Percentiles rank a stretch among this genome's conserved stretches.
Conservation (phyloP, 495 filamentous ascomycete species). For the Neurospora sp. region DNA sequence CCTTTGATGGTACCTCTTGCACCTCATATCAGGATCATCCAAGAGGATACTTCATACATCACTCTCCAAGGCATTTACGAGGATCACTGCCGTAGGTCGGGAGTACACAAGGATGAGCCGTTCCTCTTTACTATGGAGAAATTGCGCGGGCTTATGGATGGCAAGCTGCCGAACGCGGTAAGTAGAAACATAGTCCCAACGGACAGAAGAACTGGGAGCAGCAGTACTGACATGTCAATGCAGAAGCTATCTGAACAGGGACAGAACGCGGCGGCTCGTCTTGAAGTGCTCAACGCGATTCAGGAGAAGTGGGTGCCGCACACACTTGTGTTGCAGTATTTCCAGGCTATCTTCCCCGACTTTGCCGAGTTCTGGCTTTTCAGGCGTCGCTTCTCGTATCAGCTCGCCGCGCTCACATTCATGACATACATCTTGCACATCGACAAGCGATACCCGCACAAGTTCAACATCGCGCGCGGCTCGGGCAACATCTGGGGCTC, state of each 20-base stretch:
- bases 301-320: slow-evolving; percentile 83
- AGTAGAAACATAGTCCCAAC: slow-evolving; percentile 10
- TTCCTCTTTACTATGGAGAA: slow-evolving; percentile 92
- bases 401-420: slow-evolving; percentile 91
- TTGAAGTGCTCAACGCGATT: slow-evolving; percentile 85
- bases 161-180: slow-evolving; percentile 44
- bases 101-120: slow-evolving; percentile 87
- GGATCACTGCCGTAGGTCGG: slow-evolving; percentile 80
- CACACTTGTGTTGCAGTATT: slow-evolving; percentile 75
- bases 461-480: slow-evolving; percentile 79
- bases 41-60: slow-evolving; percentile 91
- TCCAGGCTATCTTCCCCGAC: slow-evolving; percentile 77
- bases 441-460: slow-evolving; percentile 86
- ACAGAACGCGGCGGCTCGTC: slow-evolving; percentile 46
- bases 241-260: slow-evolving; percentile 51
- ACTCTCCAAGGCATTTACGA: slow-evolving; percentile 90
- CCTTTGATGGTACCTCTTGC: slow-evolving; percentile 91
- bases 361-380: slow-evolving; percentile 97
- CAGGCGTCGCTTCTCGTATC: slow-evolving; percentile 90
- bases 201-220: too few relatives aligned
- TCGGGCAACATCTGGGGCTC: slow-evolving; percentile 95
- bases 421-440: slow-evolving; percentile 98
- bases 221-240: not conserved
- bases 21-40: slow-evolving; percentile 84
- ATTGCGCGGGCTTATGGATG: slow-evolving; percentile 62